phyloP scores from a whole-genome alignment of 768 basidiomycete species.

The Phylloporus arenicola region DNA sequence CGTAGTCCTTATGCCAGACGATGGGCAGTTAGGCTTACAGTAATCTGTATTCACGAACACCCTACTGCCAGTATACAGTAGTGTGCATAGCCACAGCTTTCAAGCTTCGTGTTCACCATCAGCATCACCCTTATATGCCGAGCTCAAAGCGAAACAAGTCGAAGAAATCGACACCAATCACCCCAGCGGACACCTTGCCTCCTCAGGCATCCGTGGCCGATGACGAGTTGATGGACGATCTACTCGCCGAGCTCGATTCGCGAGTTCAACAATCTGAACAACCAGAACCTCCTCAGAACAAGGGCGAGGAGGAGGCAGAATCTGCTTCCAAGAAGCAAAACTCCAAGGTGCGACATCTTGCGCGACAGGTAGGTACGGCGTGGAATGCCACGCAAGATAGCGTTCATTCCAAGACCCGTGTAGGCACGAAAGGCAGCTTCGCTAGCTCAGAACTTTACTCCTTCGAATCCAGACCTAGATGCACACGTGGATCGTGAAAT shows the following conservation, averaged over 20 bases:
- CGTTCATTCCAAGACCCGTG: slow-evolving; percentile 2
- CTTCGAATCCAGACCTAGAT: slow-evolving; percentile 54
- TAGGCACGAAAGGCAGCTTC: slow-evolving; percentile 72
- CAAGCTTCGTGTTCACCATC: background rate
- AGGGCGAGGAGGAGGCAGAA: slow-evolving; percentile 14
- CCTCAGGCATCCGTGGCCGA: slow-evolving; percentile 31
- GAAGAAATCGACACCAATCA: slow-evolving; percentile 40
- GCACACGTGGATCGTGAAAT: slow-evolving; percentile 59
- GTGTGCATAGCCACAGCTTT: slow-evolving; percentile 11
- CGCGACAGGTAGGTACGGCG: slow-evolving; percentile 56
- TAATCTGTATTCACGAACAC: background rate
- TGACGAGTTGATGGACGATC: slow-evolving; percentile 66
- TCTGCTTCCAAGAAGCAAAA: slow-evolving; percentile 41
- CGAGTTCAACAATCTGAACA: slow-evolving; percentile 43
- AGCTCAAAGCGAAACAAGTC: slow-evolving; percentile 51
- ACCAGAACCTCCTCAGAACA: slow-evolving; percentile 24
- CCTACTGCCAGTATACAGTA: background rate
- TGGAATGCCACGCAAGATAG: background rate
- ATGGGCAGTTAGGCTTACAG: background rate
- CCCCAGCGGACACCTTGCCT: slow-evolving; percentile 15
- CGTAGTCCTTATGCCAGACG: too few species aligned
- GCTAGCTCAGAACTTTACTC: slow-evolving; percentile 47
- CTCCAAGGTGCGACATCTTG: slow-evolving; percentile 60
- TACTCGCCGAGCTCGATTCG: slow-evolving; percentile 72
- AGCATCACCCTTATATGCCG: background rate